Evolutionary conservation across 345 rosid species (phyloP).

Genomic region (Dimocarpus longan): DNA sequence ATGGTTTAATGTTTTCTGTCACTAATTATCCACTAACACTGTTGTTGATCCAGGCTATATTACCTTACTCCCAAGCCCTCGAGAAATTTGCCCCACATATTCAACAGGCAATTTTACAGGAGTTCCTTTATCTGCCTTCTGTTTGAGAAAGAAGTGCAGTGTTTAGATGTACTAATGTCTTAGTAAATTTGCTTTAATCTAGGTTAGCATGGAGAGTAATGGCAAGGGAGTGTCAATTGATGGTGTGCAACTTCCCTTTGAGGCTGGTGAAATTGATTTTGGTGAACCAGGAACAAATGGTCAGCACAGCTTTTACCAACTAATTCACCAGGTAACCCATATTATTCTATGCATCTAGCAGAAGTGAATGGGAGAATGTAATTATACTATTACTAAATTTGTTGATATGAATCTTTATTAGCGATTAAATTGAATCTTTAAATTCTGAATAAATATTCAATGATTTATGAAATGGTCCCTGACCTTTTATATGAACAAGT

Average conservation of each 20-base stretch:
- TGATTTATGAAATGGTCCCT: neutral
- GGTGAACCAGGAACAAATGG: conserved; percentile 99
- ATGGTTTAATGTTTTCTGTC: conserved; percentile 1
- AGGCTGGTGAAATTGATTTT: conserved; percentile 96
- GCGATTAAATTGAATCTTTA: neutral
- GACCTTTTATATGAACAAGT: neutral
- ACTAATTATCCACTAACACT: conserved; percentile 12
- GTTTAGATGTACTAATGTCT: conserved; percentile 8
- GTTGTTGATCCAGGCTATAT: conserved; percentile 70
- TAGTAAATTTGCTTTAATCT: conserved; percentile 22
- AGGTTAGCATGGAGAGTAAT: conserved; percentile 99
- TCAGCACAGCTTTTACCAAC: conserved; percentile 99
- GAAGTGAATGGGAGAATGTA: neutral
- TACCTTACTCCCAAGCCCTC: conserved; percentile 92
- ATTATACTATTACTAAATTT: neutral
- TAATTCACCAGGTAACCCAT: conserved; percentile 85
- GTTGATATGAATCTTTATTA: neutral
- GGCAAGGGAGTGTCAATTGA: conserved; percentile 98
- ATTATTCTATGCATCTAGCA: neutral
- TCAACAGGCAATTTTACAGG: conserved; percentile 66
- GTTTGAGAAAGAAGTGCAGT: neutral
- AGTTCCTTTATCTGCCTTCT: neutral
- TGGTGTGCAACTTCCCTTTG: conserved; percentile 80
- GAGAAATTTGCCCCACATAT: conserved; percentile 97
- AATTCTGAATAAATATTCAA: neutral